Conservation (phyloP, 2,329 filamentous ascomycete genomes). For the Grosmannia huntii region DNA sequence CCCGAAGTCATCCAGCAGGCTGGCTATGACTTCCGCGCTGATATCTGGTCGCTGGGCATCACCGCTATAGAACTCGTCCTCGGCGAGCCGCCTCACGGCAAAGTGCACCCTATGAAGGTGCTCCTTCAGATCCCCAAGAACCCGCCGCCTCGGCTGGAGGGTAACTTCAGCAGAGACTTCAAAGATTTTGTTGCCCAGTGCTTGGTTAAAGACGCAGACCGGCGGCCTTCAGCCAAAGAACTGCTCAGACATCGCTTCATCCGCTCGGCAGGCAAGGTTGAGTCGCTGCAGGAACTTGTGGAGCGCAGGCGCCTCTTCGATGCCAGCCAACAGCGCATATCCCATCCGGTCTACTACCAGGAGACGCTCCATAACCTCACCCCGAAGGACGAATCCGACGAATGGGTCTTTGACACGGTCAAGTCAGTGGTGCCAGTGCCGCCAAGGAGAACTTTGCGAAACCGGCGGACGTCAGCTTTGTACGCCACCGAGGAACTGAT, state of each 20-base stretch:
- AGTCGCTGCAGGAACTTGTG: conserved; percentile 77
- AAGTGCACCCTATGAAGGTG: conserved; percentile 87
- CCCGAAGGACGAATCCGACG: conserved; percentile 58
- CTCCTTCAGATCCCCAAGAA: conserved; percentile 86
- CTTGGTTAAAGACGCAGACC: conserved; percentile 82
- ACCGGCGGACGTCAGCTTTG: conserved; percentile 44
- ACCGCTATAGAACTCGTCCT: conserved; percentile 83
- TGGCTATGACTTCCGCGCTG: conserved; percentile 73
- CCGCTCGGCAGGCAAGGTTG: conserved; percentile 72
- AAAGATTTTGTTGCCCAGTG: conserved; percentile 89
- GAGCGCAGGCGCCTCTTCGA: conserved; percentile 74
- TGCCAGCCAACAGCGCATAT: conserved; percentile 53
- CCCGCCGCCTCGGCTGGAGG: conserved; percentile 70
- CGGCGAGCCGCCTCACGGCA: conserved; percentile 77
- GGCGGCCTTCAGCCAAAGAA: conserved; percentile 72
- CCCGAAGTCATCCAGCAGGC: conserved; percentile 88
- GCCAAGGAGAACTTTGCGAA: conserved; percentile 30
- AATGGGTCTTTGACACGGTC: conserved; percentile 93
- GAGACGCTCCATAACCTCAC: conserved; percentile 71
- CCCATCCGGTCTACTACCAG: conserved; percentile 77
- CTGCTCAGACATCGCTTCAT: conserved; percentile 83
- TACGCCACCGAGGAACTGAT: conserved; percentile 47
- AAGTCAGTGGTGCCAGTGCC: conserved; percentile 54
- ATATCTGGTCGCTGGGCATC: conserved; percentile 88
- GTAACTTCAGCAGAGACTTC: conserved; percentile 78